Evolutionary conservation across 345 rosid species (phyloP), one percentile per base, ranked within the genome.

Genomic region (Moricandia arvensis): DNA sequence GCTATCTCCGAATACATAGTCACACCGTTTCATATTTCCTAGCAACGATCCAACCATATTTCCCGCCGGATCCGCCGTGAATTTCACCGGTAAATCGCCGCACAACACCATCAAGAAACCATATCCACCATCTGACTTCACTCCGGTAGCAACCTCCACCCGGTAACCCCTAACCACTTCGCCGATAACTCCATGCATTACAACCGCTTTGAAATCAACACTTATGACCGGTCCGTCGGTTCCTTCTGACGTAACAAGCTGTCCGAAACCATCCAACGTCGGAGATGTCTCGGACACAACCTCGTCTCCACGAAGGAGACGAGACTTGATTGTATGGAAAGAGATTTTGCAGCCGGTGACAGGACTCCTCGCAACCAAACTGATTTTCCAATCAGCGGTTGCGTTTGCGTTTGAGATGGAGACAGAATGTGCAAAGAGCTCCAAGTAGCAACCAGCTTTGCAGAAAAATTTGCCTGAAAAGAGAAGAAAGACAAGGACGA

Each of bases 321-420:
- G n/a, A n/a, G n/a, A n/a, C n/a, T n/a, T n/a, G n/a, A n/a, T n/a
- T n/a, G n/a, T n/a, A n/a, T n/a, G n/a, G n/a, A n/a, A n/a, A n/a
- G n/a, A n/a, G n/a, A n/a, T n/a, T n/a, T n/a, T 27, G 11, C 77
- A 73, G 21, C 55, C 10, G 5, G 63, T 35, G 55, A 27, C 31
- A 41, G 77, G 77, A 64, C 43, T 73, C 71, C 0, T 73, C 1
- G 57, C 43, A 37, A 54, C 24, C 11, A 73, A 33, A 64, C 71
- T 31, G 43, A 73, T 11, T 17, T 37, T 73, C 76, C 76, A 73
- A 11, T 63, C 63, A 63, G 63, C n/a, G n/a, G n/a, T n/a, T n/a
- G n/a, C n/a, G n/a, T n/a, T n/a, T n/a, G n/a, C n/a, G n/a, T n/a
- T n/a, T n/a, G n/a, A n/a, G n/a, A n/a, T n/a, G n/a, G n/a, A n/a